Base-by-base conservation (phyloP, 352 stramenopile genomes). In the Peronospora belbahrii region DNA sequence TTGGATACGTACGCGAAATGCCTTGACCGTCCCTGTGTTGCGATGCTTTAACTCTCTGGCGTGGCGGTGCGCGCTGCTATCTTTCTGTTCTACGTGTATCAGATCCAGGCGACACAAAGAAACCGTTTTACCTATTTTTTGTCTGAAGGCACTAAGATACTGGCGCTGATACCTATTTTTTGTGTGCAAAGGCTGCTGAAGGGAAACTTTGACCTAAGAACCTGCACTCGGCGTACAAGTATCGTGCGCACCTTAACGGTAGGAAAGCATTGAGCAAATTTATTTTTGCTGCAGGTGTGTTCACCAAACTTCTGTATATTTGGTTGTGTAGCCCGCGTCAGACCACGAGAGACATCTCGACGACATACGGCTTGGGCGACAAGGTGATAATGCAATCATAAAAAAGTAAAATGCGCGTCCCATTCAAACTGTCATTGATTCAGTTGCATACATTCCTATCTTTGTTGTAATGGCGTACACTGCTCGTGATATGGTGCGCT, bases 401-500 rank as follows among this genome's bases (percentile, higher is more conserved):
- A 74, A 83, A 39, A 89, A 89, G 56, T 79, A 85, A 65, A 68
- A 86, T 38, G 85, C 74, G 51, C 68, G 66, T 3, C 73, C 74
- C 7, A 56, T 89, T 13, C 70, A 86, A 42, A 85, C 74, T 19
- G 45, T 87, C 7, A 45, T 86, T 17, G 72, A 70, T 6, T 69
- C 73, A 17, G 37, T 89, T 20, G 67, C 83, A 9, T 69, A 89
- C 58, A 75, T 89, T 27, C 78, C 78, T 24, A 37, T 84, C 10
- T 89, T 89, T 53, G 59, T 83, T 38, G 28, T 89, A n/a, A 72
- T 87, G 52, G 73, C 73, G 11, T 89, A 87, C 57, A 85, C 70
- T 44, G 74, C 74, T n/a, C 78, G 78, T 24, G 71, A 86, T 25
- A 81, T 89, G 70, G 70, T 89, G 42, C 78, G 78, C 17, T 86